These are phyloP conservation scores for Basidiobolus meristosporus DNA, from an alignment of 371 early-diverging fungal genomes.

Conservation along the genomic window DNA sequence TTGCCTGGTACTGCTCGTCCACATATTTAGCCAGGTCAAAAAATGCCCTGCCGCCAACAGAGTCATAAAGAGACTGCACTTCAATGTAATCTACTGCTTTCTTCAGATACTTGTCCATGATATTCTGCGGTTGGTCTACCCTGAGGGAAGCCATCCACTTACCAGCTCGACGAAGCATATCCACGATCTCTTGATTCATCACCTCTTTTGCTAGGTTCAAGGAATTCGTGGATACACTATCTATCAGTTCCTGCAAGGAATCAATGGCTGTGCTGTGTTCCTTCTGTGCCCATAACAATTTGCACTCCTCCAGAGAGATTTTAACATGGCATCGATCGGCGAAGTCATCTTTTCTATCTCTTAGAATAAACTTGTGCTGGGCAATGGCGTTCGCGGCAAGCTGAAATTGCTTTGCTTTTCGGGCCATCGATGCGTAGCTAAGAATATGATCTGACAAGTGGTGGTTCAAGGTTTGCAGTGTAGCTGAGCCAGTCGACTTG, in stretches of 20 bases:
- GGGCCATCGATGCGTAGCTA: not conserved
- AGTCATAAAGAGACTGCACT: not conserved
- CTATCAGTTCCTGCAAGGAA: not conserved
- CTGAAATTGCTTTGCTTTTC: not conserved
- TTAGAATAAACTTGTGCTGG: not conserved
- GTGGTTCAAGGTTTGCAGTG: not conserved
- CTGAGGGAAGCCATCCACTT: not conserved
- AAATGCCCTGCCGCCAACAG: not conserved
- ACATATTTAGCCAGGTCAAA: not conserved
- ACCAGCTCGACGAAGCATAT: not conserved
- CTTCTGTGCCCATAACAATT: not conserved
- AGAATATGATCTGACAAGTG: not conserved
- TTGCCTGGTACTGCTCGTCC: not conserved
- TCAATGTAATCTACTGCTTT: not conserved
- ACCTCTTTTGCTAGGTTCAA: not conserved
- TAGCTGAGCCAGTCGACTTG: not conserved
- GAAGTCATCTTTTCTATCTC: not conserved
- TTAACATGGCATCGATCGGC: not conserved
- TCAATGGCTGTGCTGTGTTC: not conserved
- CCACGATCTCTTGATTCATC: not conserved
- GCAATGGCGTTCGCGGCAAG: not conserved
- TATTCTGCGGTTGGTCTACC: not conserved
- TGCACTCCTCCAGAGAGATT: not conserved
- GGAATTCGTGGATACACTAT: not conserved
- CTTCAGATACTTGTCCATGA: not conserved